Conservation (phyloP, 2,329 filamentous ascomycete genomes). For the Colletotrichum plurivorum region DNA sequence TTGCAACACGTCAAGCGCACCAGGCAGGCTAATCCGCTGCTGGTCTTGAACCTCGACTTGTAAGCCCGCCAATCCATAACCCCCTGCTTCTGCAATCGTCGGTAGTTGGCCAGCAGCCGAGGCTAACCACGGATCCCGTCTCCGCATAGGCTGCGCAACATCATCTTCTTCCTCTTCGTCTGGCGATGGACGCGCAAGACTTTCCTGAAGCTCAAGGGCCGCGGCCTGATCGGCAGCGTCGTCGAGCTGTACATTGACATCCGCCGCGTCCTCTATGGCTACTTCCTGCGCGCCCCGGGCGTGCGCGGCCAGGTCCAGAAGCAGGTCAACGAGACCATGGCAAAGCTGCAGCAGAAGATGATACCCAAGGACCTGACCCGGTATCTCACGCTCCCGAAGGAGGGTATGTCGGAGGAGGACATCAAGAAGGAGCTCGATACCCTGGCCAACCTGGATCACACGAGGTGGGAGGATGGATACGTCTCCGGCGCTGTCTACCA, state of each 20-base stretch:
- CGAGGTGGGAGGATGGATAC: constrained; percentile 94
- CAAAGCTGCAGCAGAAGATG: constrained; percentile 87
- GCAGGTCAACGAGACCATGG: constrained; percentile 84
- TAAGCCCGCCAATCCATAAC: constrained; percentile 58
- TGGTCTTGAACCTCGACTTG: constrained; percentile 78
- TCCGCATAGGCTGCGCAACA: constrained; percentile 78
- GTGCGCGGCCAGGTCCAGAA: constrained; percentile 88
- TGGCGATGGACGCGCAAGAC: constrained; percentile 85
- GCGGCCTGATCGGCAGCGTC: constrained; percentile 85
- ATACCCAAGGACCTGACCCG: constrained; percentile 80
- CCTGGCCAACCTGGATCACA: constrained; percentile 90
- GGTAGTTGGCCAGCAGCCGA: background rate
- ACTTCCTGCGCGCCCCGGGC: constrained; percentile 88
- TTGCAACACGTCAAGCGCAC: constrained; percentile 73
- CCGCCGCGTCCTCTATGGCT: constrained; percentile 83
- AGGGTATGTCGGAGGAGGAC: constrained; percentile 85
- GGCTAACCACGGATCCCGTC: constrained; percentile 9
- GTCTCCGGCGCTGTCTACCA: constrained; percentile 98
- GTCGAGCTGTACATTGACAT: constrained; percentile 80
- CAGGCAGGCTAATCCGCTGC: constrained; percentile 68
- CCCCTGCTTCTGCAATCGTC: background rate
- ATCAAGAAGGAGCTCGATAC: constrained; percentile 84
- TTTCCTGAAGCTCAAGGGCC: constrained; percentile 89
- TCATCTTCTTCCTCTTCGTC: constrained; percentile 91
- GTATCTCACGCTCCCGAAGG: constrained; percentile 83